Conservation (phyloP, 2,329 filamentous ascomycete genomes). For the Botrytis galanthina region DNA sequence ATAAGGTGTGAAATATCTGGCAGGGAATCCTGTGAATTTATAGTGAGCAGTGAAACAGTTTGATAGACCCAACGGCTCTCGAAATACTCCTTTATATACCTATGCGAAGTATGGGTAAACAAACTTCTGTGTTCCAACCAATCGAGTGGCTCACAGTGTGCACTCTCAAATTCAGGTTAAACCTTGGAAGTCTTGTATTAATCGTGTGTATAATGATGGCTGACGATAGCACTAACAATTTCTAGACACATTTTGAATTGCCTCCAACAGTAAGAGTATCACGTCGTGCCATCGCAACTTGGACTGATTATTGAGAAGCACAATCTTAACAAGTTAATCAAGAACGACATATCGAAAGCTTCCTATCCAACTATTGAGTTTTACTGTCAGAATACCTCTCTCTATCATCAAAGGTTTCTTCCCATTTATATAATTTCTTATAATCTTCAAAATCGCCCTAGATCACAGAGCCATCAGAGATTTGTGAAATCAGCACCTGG, state of each 20-base stretch:
- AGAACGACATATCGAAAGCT: neutral
- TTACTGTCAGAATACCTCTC: neutral
- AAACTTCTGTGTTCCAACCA: fast-evolving
- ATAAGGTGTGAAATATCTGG: neutral
- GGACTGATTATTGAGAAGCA: neutral
- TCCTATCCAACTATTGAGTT: neutral
- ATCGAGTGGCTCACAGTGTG: neutral
- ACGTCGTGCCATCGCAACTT: neutral
- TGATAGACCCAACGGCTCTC: neutral
- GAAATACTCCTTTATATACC: neutral
- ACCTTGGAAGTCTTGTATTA: neutral
- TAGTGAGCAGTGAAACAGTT: neutral
- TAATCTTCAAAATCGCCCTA: neutral
- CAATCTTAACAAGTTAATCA: fast-evolving
- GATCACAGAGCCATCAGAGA: neutral
- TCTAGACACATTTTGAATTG: fast-evolving
- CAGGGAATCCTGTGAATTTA: neutral
- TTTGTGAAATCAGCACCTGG: neutral
- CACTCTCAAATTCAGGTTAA: fast-evolving
- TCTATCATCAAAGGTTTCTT: neutral
- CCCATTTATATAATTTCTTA: neutral
- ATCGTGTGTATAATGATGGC: neutral
- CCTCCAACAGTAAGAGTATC: neutral
- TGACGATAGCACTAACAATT: fast-evolving
- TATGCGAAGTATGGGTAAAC: neutral